Conservation (phyloP, 78 protist species). For the Speleostelium caveatum region DNA sequence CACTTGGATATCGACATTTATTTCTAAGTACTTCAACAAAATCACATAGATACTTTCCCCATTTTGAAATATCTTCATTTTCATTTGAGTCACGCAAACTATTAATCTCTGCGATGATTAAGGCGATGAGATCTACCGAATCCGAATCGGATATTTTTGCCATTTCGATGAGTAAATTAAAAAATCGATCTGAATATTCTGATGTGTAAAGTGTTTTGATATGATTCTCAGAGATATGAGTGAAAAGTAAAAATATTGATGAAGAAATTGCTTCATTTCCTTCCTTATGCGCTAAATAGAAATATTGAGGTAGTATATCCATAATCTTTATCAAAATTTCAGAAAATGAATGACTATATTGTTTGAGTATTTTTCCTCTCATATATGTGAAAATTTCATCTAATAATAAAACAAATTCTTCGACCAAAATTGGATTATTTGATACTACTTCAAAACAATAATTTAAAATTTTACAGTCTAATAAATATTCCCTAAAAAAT, state of each 20-base stretch:
- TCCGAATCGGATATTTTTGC: slow-evolving; percentile 12
- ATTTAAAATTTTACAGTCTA: not conserved
- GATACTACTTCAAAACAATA: slow-evolving; percentile 38
- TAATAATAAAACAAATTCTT: slow-evolving; percentile 50
- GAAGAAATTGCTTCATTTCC: slow-evolving; percentile 19
- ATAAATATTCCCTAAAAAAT: slow-evolving; percentile 16
- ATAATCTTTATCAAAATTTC: not conserved
- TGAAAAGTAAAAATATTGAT: slow-evolving; percentile 34
- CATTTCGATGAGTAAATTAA: not conserved
- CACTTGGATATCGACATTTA: slow-evolving; percentile 37
- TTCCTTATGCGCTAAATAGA: slow-evolving; percentile 18
- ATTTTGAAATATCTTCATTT: slow-evolving; percentile 4
- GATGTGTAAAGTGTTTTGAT: not conserved
- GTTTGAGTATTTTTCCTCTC: slow-evolving; percentile 62
- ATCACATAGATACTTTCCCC: slow-evolving; percentile 14
- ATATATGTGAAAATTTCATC: slow-evolving; percentile 58
- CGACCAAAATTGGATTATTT: slow-evolving; percentile 44
- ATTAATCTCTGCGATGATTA: slow-evolving; percentile 29
- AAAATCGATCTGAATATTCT: not conserved
- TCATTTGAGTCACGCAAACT: not conserved
- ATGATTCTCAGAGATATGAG: slow-evolving; percentile 63
- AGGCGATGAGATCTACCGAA: slow-evolving; percentile 21
- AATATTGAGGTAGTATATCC: slow-evolving; percentile 6
- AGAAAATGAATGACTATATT: slow-evolving; percentile 20
- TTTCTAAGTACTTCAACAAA: slow-evolving; percentile 2